Base-by-base conservation (phyloP, 2,329 filamentous ascomycete genomes). In the Ceratocystis papillata region DNA sequence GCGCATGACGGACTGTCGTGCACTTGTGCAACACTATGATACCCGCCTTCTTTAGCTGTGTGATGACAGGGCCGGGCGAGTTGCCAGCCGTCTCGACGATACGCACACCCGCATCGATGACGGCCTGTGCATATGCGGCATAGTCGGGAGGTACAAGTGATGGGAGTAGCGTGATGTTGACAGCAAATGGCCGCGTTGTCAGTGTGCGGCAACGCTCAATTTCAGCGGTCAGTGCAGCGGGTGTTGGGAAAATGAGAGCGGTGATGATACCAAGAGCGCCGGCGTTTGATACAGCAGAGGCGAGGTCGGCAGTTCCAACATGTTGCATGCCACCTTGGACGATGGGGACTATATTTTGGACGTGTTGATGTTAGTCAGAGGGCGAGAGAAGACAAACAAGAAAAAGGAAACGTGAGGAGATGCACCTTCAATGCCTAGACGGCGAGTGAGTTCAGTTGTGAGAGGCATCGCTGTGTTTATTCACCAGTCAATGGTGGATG, bases 71-170 rank as follows among this genome's bases (percentile, higher is more conserved):
- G 0, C 91, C 94, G 0, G 94, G 94, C 63, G 78, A 80, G 79
- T 96, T 96, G 65, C 91, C 91, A 1, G 91, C 91, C 2, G 91
- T 96, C 79, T 97, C 94, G 71, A 97, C 93, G 69, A 97, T 87
- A 70, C 83, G 84, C 77, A 97, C 81, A 67, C 91, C 92, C 79
- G 96, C 92, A 73, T 96, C 92, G 73, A 99, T 92, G 73, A 95
- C 86, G 65, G 92, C 89, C 76, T 90, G 89, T 33, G 93, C 90
- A 77, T 96, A 99, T 68, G 90, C 93, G 69, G 79, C 83, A 76
- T 99, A 99, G 81, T 97, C 87, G 4, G 94, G 94, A 5, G 94
- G 90, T 8, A 90, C 87, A 71, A 97, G 83, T 66, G 92, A 83
- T 33, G 94, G 94, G 59, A 97, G 87, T 69, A 97, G 87, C 7